Percentiles rank a stretch among this genome's conserved stretches.
These are phyloP conservation scores for Pseudocercospora macadamiae DNA, from an alignment of 2,329 filamentous ascomycete genomes.

Conservation along the genomic window DNA sequence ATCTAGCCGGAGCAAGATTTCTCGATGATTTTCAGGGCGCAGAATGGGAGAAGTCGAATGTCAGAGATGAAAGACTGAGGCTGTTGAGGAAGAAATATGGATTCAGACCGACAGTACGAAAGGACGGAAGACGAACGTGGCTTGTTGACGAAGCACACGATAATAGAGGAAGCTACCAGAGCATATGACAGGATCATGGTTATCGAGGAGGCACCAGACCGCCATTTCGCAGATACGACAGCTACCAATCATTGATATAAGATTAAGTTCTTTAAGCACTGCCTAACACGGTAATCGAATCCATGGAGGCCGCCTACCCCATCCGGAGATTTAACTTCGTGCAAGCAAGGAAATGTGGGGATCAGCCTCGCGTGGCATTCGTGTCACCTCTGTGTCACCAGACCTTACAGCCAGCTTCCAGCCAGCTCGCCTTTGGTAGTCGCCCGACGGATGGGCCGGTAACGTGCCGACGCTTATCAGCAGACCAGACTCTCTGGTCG, in stretches of 20 bases:
- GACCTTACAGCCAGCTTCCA: neutral
- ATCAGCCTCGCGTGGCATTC: slow-evolving; percentile 2
- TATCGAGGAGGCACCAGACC: too few species aligned
- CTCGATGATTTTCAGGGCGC: slow-evolving; percentile 21
- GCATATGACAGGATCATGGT: neutral
- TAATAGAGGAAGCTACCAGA: neutral
- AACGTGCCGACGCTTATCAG: slow-evolving; percentile 6
- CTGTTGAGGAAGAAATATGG: slow-evolving; percentile 20
- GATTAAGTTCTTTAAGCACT: neutral
- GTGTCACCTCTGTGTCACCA: slow-evolving; percentile 1
- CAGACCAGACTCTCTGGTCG: neutral
- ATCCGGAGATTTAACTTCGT: neutral
- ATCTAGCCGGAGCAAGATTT: slow-evolving; percentile 13
- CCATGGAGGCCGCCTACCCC: neutral
- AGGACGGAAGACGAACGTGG: slow-evolving; percentile 23
- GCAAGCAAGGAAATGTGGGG: neutral
- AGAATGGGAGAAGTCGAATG: slow-evolving; percentile 10
- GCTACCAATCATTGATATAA: neutral
- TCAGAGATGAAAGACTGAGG: slow-evolving; percentile 13
- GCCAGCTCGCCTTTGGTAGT: neutral
- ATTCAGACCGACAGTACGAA: slow-evolving; percentile 15
- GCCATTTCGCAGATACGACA: neutral
- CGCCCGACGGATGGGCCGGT: neutral
- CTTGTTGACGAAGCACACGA: slow-evolving; percentile 18
- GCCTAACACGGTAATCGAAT: neutral